Base-by-base conservation (phyloP, 1,139 yeast species). In the Chernovozyma aurita region DNA sequence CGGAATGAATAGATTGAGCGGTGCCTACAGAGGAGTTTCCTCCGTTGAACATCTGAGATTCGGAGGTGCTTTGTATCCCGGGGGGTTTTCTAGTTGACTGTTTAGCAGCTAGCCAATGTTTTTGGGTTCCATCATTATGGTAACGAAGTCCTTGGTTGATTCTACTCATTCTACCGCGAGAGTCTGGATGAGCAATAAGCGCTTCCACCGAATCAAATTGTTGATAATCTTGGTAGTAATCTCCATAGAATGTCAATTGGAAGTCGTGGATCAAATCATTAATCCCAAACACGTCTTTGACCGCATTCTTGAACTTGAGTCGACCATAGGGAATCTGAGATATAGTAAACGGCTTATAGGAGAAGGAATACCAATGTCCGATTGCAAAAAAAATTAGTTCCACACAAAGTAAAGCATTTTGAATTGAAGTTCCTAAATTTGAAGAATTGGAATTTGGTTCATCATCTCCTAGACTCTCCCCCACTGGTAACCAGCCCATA, bases 361-460 rank as follows among this genome's bases (percentile, higher is more conserved):
- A 78, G 56, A 92, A 92, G 0, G 97, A 90, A 31, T 71, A 57
- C 83, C 92, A 82, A 61, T 92, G 98, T 11, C 95, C 85, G 24
- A 84, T 60, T 0, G 97, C 88, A 65, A 92, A 92, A 3, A 80
- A 85, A 15, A 90, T 70, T 67, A 92, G 72, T 52, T 94, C 98
- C 24, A 85, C 63, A 54, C 96, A 87, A 47, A 92, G 65, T 31
- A 88, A 57, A 1, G 87, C 80, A 62, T 87, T 88, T 52, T 87
- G 95, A 37, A 84, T 80, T 12, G 80, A 71, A 24, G 71, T 71
- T 4, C 76, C 79, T 39, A 69, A 57, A 38, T 77, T 73, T 30
- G 30, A 13, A 14, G 17, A 13, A 12, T 16, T 12, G 8, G 18
- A 13, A 26, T 26, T 16, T 6, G 15, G 15, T 9, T 14, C 35